Evolutionary conservation across 345 rosid species (phyloP).

Genomic region (Corchorus olitorius): DNA sequence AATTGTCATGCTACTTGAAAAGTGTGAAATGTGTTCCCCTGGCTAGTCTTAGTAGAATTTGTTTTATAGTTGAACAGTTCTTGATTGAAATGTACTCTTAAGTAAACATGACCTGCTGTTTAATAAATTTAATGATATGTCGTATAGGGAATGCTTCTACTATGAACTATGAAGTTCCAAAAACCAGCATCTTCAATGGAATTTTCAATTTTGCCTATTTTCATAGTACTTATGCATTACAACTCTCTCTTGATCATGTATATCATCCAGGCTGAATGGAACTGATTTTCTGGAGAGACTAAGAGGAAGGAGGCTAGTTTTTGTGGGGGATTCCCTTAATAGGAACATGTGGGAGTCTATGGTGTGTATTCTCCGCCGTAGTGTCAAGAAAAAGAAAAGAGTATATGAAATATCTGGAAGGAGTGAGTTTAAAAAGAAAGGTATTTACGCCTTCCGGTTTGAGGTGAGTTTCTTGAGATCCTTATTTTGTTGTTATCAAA

Average conservation of each 20-base stretch:
- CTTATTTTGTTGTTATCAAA: not conserved
- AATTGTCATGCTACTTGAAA: not conserved
- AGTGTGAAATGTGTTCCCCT: not conserved
- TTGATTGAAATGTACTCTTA: too few species aligned
- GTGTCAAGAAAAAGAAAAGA: slow-evolving; percentile 60
- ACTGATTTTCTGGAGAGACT: slow-evolving; percentile 80
- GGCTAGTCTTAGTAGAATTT: too few species aligned
- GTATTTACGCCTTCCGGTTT: slow-evolving; percentile 77
- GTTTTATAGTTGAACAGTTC: too few species aligned
- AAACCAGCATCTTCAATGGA: not conserved
- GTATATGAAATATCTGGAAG: slow-evolving; percentile 78
- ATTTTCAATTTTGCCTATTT: not conserved
- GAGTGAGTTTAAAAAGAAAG: slow-evolving; percentile 77
- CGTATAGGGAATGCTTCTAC: not conserved
- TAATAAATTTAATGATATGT: not conserved
- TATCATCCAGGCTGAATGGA: slow-evolving; percentile 59
- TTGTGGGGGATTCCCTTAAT: slow-evolving; percentile 86
- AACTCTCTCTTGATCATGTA: slow-evolving; percentile 15
- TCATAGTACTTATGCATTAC: not conserved
- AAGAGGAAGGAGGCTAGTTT: slow-evolving; percentile 80
- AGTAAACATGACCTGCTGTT: not conserved
- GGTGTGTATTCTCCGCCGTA: slow-evolving; percentile 75
- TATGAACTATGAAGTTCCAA: not conserved
- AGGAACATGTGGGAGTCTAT: slow-evolving; percentile 92
- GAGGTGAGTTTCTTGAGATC: slow-evolving; percentile 51